Base-by-base conservation (phyloP, 2,329 filamentous ascomycete species). In the Arthrobotrys conoides region DNA sequence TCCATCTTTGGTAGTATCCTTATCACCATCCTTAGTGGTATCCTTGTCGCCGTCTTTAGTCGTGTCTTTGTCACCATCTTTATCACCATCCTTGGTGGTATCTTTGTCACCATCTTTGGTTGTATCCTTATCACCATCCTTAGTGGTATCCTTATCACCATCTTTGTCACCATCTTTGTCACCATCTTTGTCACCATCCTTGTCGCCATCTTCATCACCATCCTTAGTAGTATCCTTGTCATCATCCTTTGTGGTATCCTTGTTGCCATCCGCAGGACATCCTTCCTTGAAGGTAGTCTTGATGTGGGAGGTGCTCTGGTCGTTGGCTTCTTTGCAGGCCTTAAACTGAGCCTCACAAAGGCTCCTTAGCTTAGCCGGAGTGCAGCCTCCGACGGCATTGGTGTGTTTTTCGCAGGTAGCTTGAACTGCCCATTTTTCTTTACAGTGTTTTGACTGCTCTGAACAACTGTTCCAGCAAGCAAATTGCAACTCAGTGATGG, bases 391-490 rank as follows among this genome's bases (percentile, higher is more conserved):
- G 12, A 30, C 48, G 16, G 41, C 48, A 8, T 22, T 63, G n/a
- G 27, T 14, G 20, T 18, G 14, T 6, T 24, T 61, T 24, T n/a
- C 8, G 49, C 61, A 65, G n/a, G 48, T 65, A 5, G n/a, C 49
- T 3, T n/a, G 12, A n/a, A 24, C 14, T 6, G 66, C 59, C 20
- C 48, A 70, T 0, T 24, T 27, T 3, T 41, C 30, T 0, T 10
- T 16, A 22, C 66, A 76, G 14, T 27, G 14, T 18, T 69, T 76
- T 1, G 30, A 6, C 55, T 76, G 72, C n/a, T 76, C 72, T 3
- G 46, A 46, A 49, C 72, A 76, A n/a, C 24, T n/a, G 51, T 76
- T 76, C 59, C 33, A 57, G 59, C 72, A 76, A 12, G 72, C 66
- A 16, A 24, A 38, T 44, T 71, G 66, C 20, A 76, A 65, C 33